phyloP scores from a whole-genome alignment of 2,329 filamentous ascomycete genomes.

The Lachnellula arida region DNA sequence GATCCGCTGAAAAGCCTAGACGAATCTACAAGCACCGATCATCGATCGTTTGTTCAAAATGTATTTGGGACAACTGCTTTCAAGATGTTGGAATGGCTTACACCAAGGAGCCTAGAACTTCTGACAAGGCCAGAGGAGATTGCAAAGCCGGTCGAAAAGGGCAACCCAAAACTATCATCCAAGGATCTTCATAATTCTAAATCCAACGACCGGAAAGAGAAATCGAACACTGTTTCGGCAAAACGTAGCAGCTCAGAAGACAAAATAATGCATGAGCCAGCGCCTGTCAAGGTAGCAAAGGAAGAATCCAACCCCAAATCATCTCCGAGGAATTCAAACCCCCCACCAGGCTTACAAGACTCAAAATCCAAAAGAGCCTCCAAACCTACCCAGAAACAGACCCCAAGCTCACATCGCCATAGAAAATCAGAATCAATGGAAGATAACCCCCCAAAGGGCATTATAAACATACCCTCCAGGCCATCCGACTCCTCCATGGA shows the following conservation, averaged over 20 bases:
- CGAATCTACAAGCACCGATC: conserved; percentile 44
- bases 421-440: conserved; percentile 20
- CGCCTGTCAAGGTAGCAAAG: neutral
- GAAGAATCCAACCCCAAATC: neutral
- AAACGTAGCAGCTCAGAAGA: no score
- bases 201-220: neutral
- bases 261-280: no score
- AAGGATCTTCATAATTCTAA: neutral
- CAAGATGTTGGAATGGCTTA: conserved; percentile 69
- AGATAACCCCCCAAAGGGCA: conserved; percentile 24
- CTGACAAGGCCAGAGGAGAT: conserved; percentile 13
- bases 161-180: neutral
- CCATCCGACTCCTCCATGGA: conserved; percentile 7
- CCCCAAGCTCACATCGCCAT: conserved; percentile 6
- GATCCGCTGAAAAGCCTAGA: conserved; percentile 10
- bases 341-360: neutral
- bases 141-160: neutral
- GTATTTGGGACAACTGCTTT: conserved; percentile 62
- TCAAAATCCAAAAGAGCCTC: conserved; percentile 3
- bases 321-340: neutral
- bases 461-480: conserved; percentile 21
- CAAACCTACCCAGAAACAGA: conserved; percentile 6
- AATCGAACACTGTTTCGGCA: no score
- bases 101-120: conserved; percentile 41
- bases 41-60: conserved; percentile 59